Percentiles rank a stretch among this genome's conserved stretches.
These are phyloP conservation scores for Syncephalis plumigaleata DNA, from an alignment of 371 early-diverging fungal genomes.

Conservation along the genomic window DNA sequence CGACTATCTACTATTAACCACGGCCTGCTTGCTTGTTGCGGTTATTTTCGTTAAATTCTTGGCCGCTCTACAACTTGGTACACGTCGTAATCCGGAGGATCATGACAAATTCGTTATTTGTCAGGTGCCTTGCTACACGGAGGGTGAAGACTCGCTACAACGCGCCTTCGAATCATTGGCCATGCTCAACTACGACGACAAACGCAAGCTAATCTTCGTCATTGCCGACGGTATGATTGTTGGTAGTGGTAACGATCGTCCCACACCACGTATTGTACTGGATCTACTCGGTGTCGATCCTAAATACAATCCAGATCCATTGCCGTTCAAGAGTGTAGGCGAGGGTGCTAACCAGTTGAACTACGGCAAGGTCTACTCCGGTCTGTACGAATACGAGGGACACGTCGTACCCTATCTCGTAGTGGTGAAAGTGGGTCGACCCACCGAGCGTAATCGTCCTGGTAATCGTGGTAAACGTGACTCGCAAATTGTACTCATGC, in stretches of 20 bases:
- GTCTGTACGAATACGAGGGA: conserved; percentile 64
- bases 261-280: conserved; percentile 77
- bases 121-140: conserved; percentile 74
- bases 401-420: conserved; percentile 69
- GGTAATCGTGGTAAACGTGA: conserved; percentile 84
- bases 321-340: conserved; percentile 75
- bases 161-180: conserved; percentile 54
- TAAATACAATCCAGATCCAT: conserved; percentile 57
- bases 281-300: conserved; percentile 73
- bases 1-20: conserved; percentile 67
- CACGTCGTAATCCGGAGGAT: conserved; percentile 51
- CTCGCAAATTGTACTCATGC: conserved; percentile 66
- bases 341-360: conserved; percentile 71
- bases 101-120: conserved; percentile 86
- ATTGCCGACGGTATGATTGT: conserved; percentile 74
- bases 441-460: conserved; percentile 40
- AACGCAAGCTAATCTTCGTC: conserved; percentile 55
- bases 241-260: conserved; percentile 76
- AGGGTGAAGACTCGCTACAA: conserved; percentile 55
- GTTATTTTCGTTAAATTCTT: conserved; percentile 85
- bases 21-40: conserved; percentile 54
- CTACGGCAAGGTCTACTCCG: conserved; percentile 82
- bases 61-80: conserved; percentile 74
- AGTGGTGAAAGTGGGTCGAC: conserved; percentile 66
- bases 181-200: conserved; percentile 41